Evolutionary conservation across 2,329 filamentous ascomycete species (phyloP).

Genomic region (Endoconidiophora laricicola): DNA sequence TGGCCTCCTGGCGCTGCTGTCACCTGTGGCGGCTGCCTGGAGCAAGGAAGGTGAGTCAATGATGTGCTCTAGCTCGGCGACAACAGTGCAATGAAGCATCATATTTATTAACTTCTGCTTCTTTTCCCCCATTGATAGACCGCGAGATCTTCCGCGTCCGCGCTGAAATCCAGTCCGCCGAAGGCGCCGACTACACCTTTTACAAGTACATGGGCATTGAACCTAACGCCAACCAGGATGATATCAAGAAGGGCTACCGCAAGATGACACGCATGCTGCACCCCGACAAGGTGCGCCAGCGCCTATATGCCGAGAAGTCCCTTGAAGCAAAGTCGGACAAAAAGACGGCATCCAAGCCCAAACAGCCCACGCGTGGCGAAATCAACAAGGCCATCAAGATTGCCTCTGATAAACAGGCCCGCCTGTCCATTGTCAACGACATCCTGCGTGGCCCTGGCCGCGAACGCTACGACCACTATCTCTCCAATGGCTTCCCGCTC

Average conservation of each 20-base stretch:
- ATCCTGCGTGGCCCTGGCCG: conserved; percentile 68
- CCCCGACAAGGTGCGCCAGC: conserved; percentile 87
- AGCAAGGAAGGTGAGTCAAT: conserved; percentile 57
- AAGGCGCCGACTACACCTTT: conserved; percentile 74
- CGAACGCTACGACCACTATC: conserved; percentile 87
- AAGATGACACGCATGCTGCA: conserved; percentile 71
- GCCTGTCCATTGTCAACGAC: conserved; percentile 68
- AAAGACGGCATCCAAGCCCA: conserved; percentile 39
- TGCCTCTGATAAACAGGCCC: conserved; percentile 67
- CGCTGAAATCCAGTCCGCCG: conserved; percentile 63
- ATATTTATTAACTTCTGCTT: neutral
- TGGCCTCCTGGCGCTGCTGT: conserved; percentile 51
- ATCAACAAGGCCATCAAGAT: conserved; percentile 64
- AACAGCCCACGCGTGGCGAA: conserved; percentile 59
- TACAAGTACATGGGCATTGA: conserved; percentile 82
- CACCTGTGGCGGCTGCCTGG: conserved; percentile 58
- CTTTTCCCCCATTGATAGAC: conserved; percentile 35
- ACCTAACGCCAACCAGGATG: conserved; percentile 58
- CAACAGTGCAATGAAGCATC: neutral
- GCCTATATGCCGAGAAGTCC: conserved; percentile 55
- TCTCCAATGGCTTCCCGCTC: conserved; percentile 78
- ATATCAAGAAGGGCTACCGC: conserved; percentile 87
- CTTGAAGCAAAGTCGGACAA: conserved; percentile 29
- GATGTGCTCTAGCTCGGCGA: neutral
- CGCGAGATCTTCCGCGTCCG: conserved; percentile 94